Percentiles rank a stretch among this genome's conserved stretches.
Conservation (phyloP, 257 asterid genomes). For the Solanum tarapatanum region DNA sequence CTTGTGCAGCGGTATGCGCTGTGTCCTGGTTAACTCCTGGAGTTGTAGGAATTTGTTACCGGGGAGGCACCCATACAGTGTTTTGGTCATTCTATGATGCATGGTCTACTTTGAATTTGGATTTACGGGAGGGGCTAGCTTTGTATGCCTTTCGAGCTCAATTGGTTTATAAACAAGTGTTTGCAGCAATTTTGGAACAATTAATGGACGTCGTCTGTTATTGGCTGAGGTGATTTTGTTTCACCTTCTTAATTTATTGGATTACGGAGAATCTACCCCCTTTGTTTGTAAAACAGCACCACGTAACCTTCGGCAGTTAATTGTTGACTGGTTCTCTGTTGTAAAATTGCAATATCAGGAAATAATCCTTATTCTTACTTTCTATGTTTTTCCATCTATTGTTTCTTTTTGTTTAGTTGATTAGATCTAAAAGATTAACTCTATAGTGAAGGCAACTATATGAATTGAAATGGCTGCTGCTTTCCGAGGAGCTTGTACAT, state of each 20-base stretch:
- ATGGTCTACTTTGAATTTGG: neutral
- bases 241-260: neutral
- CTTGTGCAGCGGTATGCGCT: neutral
- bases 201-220: neutral
- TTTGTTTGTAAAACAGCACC: neutral
- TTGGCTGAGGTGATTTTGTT: neutral
- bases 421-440: neutral
- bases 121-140: neutral
- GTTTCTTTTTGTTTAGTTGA: neutral
- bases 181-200: neutral
- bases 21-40: neutral
- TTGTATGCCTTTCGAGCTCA: neutral
- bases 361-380: neutral
- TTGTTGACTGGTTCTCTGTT: neutral
- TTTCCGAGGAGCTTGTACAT: neutral
- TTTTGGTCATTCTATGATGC: neutral
- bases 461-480: neutral
- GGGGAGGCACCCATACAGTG: neutral
- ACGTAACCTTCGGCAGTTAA: neutral
- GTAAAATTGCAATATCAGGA: neutral
- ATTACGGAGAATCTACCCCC: neutral
- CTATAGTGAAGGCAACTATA: neutral
- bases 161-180: neutral
- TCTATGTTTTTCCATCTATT: neutral
- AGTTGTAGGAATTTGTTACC: neutral